These are phyloP conservation scores for Russula dissimulans DNA, from an alignment of 768 basidiomycete species.

Conservation along the genomic window DNA sequence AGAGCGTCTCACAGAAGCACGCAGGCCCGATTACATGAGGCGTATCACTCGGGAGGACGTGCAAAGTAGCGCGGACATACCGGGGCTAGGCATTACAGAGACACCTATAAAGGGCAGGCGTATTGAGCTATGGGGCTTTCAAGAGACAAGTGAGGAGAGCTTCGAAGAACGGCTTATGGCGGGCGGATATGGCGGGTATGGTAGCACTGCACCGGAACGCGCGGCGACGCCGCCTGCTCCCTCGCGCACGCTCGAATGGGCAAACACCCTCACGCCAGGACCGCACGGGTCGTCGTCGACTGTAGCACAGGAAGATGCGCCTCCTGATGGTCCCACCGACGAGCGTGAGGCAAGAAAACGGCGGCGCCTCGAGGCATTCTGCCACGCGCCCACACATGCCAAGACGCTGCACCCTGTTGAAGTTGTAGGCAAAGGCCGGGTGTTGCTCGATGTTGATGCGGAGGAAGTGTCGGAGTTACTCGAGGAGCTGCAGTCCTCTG, in stretches of 20 bases:
- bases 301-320: conserved; percentile 23
- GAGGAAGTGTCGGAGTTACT: conserved; percentile 30
- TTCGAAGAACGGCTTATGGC: conserved; percentile 81
- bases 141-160: conserved; percentile 47
- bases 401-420: conserved; percentile 50
- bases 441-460: conserved; percentile 50
- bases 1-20: conserved; percentile 47
- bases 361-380: conserved; percentile 61
- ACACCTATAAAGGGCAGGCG: conserved; percentile 67
- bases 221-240: conserved; percentile 21
- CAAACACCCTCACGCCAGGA: conserved; percentile 35
- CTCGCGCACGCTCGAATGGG: conserved; percentile 50
- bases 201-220: conserved; percentile 22
- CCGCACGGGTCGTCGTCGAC: conserved; percentile 29
- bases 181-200: conserved; percentile 71
- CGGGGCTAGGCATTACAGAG: conserved; percentile 51
- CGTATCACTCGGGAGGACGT: conserved; percentile 28
- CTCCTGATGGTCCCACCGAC: conserved; percentile 17
- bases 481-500: conserved; percentile 17
- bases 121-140: conserved; percentile 47
- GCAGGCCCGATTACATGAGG: conserved; percentile 64
- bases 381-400: conserved; percentile 21
- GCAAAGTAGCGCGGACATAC: conserved; percentile 32
- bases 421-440: conserved; percentile 59
- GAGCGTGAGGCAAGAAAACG: conserved; percentile 63